Conservation (phyloP, 2,329 filamentous ascomycete genomes). For the Epichloe uncinata region DNA sequence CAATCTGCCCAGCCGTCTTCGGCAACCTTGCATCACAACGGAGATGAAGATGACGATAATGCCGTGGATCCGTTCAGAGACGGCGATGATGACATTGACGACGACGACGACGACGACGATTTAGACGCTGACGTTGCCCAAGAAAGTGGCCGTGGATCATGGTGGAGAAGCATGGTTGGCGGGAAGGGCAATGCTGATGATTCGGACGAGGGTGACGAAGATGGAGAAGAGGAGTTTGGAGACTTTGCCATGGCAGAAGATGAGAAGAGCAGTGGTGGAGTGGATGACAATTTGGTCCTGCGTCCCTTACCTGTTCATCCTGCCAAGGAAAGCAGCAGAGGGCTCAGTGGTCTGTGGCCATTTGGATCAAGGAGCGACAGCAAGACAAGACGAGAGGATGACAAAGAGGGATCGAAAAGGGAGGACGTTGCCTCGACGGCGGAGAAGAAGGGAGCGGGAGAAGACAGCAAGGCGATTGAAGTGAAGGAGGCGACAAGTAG, state of each 20-base stretch:
- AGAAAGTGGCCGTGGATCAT: conserved; percentile 25
- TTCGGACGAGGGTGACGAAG: conserved; percentile 39
- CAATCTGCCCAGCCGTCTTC: conserved; percentile 33
- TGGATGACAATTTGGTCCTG: conserved; percentile 32
- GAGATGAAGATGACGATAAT: conserved; percentile 26
- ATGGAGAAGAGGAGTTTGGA: conserved; percentile 53
- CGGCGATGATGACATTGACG: conserved; percentile 36
- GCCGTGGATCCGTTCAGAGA: conserved; percentile 35
- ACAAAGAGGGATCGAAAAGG: conserved; percentile 15
- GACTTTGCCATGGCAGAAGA: conserved; percentile 55
- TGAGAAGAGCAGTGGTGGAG: conserved; percentile 15
- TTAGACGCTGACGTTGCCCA: conserved; percentile 33
- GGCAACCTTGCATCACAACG: conserved; percentile 24
- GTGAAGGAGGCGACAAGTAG: conserved; percentile 39
- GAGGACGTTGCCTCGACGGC: conserved; percentile 3
- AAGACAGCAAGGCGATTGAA: conserved; percentile 33
- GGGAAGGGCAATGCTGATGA: conserved; percentile 28
- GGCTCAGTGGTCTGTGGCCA: conserved; percentile 43
- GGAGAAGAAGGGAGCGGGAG: conserved; percentile 4
- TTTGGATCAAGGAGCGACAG: conserved; percentile 31
- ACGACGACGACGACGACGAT: conserved; percentile 37
- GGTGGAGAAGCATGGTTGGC: conserved; percentile 32
- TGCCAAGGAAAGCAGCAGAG: conserved; percentile 24
- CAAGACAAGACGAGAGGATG: conserved; percentile 15
- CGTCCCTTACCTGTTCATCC: conserved; percentile 43